Base-by-base conservation (phyloP, 768 basidiomycete genomes). In the Trametes villosa region DNA sequence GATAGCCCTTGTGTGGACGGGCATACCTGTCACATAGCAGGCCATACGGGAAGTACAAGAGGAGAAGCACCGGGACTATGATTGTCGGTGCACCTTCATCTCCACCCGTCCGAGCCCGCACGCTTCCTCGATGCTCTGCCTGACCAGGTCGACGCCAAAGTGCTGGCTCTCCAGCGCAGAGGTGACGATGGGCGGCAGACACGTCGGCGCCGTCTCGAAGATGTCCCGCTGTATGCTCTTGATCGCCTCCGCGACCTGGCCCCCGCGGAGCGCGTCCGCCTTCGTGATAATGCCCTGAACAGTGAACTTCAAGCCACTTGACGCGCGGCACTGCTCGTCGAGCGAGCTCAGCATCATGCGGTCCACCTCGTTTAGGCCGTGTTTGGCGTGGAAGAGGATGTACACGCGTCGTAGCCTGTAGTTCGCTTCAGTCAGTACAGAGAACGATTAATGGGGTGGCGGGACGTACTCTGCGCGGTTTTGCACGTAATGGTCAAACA, bases 221-320 rank as follows among this genome's bases (percentile, higher is more conserved):
- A 92, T 85, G 26, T 81, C 77, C 53, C 76, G 70, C 57, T 75
- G 78, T 53, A 89, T 79, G 42, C 71, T 70, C 27, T 74, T 66
- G 30, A 89, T 70, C 1, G 71, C 72, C 13, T 68, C 59, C 9
- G 72, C 60, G 3, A 81, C 71, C 26, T 77, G 66, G 20, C 5
- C n/a, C 12, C 9, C 30, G 4, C n/a, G 74, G 5, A 89, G 75
- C 4, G 73, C 73, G 70, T 92, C 90, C 1, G 79, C 80, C 72
- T 91, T 91, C 42, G 91, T 91, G 65, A 92, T 82, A 59, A 92
- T 75, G 1, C 88, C 79, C 67, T 92, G 91, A 1, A 92, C 57
- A 0, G 88, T 88, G 70, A 85, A 86, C 2, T 72, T 76, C 31
- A 77, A 75, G 0, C 69, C 71, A 4, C 76, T 78, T 41, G 75